Evolutionary conservation across 768 basidiomycete species (phyloP), one percentile per base, ranked within the genome.

Genomic region (Tulasnella sp.): DNA sequence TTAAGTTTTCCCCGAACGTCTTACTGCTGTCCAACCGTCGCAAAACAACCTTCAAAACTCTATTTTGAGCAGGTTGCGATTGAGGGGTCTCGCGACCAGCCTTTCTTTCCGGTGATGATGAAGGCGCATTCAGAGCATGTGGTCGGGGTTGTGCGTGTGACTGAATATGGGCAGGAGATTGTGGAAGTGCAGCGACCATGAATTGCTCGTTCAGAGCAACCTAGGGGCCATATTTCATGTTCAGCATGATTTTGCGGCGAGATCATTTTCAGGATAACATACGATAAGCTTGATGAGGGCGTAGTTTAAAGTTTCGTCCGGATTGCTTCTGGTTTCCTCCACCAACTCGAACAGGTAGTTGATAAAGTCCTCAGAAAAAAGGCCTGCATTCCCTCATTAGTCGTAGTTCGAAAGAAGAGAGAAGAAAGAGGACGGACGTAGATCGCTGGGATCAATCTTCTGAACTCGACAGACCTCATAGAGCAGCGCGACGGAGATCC

Each of bases 1-100:
- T 97, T 78, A 99, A 81, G 68, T 98, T 99, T 73, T 92, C 93
- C 2, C 93, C 92, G 67, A 99, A 96, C 0, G 96, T 96, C 74
- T 88, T 89, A 71, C 83, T 88, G n/a, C 81, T 81, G 2, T 86
- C 84, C 25, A 89, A 71, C 19, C 92, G 81, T n/a, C 85, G 76
- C 75, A 89, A 85, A 22, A 99, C 75, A 0, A 94, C 83, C 21
- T 81, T 76, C 53, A 98, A 70, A 1, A 99, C 84, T 22, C 90
- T 78, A 68, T 99, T 99, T n/a, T 22, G n/a, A 15, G 49, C 29
- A 3, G 43, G 30, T 17, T 17, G 30, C 25, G 52, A 31, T 48
- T 21, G 46, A 21, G 54, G 54, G 17, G 24, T 53, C 10, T 56
- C 21, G 10, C 54, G 54, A 25, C 51, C 51, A 11, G 54, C 48